These are phyloP conservation scores for Cyberlindnera meyerae DNA, from an alignment of 805 yeast genomes.

Conservation along the genomic window DNA sequence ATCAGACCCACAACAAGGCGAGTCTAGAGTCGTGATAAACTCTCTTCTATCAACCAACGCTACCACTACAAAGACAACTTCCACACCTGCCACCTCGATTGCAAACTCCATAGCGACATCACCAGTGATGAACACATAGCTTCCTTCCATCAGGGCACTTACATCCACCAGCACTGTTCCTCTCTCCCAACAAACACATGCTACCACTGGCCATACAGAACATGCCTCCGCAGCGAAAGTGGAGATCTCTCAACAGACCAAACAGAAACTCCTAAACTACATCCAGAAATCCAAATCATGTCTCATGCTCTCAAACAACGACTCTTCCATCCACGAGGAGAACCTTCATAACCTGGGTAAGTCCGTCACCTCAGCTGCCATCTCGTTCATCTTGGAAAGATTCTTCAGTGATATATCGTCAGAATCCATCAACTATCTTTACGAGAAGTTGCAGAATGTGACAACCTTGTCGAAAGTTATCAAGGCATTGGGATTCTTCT, in stretches of 20 bases:
- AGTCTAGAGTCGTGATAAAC: constrained; percentile 7
- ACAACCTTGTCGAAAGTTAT: constrained; percentile 31
- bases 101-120: constrained; percentile 10
- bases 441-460: constrained; percentile 39
- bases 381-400: constrained; percentile 59
- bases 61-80: constrained; percentile 7
- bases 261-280: constrained; percentile 37
- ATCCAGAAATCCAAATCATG: constrained; percentile 64
- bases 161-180: constrained; percentile 1
- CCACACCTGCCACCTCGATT: too few relatives aligned
- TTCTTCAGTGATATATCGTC: constrained; percentile 50
- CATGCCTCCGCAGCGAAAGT: constrained; percentile 4
- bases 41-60: constrained; percentile 9
- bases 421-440: constrained; percentile 49
- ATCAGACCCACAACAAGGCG: constrained; percentile 1
- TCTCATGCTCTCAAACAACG: constrained; percentile 37
- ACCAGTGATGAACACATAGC: constrained; percentile 9
- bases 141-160: constrained; percentile 15
- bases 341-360: constrained; percentile 57
- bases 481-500: constrained; percentile 35
- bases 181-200: too few relatives aligned
- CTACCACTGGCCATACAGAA: too few relatives aligned
- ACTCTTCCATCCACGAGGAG: constrained; percentile 28
- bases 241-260: constrained; percentile 21
- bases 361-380: constrained; percentile 47